These are phyloP conservation scores for Cryphonectria carpinicola DNA, from an alignment of 2,329 filamentous ascomycete genomes.

Conservation along the genomic window DNA sequence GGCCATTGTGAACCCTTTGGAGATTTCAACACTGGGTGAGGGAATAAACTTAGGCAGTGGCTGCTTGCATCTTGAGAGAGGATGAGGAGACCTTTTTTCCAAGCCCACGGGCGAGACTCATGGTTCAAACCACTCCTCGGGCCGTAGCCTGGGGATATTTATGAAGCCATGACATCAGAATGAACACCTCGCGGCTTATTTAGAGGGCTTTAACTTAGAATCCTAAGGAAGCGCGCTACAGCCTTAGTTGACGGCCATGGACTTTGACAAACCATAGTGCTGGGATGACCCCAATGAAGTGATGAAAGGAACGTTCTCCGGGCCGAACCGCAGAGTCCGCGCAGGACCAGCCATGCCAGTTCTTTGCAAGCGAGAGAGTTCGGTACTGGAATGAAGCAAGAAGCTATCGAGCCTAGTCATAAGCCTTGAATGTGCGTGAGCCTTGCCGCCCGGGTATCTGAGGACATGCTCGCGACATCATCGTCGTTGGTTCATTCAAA, in stretches of 20 bases:
- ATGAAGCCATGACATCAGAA: background rate
- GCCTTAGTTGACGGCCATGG: background rate
- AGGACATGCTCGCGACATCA: background rate
- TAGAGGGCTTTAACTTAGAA: background rate
- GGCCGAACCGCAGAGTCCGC: background rate
- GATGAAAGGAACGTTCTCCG: background rate
- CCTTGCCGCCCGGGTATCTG: background rate
- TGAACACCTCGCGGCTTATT: background rate
- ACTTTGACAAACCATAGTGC: background rate
- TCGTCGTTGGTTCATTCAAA: background rate
- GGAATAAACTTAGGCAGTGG: background rate
- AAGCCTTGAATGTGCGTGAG: background rate
- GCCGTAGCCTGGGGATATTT: background rate
- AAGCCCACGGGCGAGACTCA: background rate
- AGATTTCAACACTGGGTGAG: background rate
- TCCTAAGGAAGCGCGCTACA: background rate
- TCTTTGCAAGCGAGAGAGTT: background rate
- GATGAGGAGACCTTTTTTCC: background rate
- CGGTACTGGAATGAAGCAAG: background rate
- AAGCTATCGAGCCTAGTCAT: background rate
- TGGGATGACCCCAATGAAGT: background rate
- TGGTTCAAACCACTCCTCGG: background rate
- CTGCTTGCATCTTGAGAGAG: background rate
- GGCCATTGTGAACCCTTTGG: background rate
- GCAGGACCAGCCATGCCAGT: background rate